phyloP scores from a whole-genome alignment of 371 early-diverging fungal genomes.

The Mortierella polycephala region DNA sequence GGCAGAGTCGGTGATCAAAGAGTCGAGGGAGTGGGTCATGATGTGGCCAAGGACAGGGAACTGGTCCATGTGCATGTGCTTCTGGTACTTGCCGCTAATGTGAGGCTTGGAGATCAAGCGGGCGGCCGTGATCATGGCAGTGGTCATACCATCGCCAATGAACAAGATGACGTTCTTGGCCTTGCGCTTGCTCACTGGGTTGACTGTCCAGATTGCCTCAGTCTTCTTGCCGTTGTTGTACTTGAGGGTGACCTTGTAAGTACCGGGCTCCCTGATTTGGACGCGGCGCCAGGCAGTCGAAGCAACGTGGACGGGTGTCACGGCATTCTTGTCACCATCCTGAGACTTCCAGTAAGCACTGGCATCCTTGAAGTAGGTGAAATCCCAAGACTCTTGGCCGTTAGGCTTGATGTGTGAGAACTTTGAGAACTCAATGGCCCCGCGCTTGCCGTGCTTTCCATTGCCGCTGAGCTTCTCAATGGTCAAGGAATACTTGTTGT shows the following conservation, averaged over 20 bases:
- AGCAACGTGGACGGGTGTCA: conserved; percentile 63
- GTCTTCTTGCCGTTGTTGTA: conserved; percentile 58
- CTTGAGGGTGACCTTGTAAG: conserved; percentile 56
- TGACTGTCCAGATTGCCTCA: conserved; percentile 62
- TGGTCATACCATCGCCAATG: conserved; percentile 80
- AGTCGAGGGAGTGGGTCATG: conserved; percentile 77
- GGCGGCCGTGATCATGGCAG: conserved; percentile 72
- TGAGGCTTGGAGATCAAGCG: conserved; percentile 66
- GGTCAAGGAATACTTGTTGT: conserved; percentile 59
- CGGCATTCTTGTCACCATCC: conserved; percentile 49
- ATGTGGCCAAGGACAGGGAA: conserved; percentile 75
- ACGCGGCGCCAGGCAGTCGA: conserved; percentile 69
- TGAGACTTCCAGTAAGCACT: conserved; percentile 59
- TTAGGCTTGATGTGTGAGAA: conserved; percentile 57
- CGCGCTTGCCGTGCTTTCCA: conserved; percentile 20
- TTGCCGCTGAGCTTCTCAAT: conserved; percentile 55
- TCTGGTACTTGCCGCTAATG: conserved; percentile 66
- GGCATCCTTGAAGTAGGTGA: conserved; percentile 65
- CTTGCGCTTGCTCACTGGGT: conserved; percentile 65
- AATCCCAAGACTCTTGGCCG: conserved; percentile 63
- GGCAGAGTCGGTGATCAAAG: conserved; percentile 81
- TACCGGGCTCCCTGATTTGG: conserved; percentile 66
- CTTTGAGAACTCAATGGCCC: conserved; percentile 58
- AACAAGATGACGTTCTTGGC: conserved; percentile 81
- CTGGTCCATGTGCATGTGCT: conserved; percentile 70